These are phyloP conservation scores for Adiantum capillusveneris DNA, from an alignment of 75 land plant genomes.

Conservation along the genomic window DNA sequence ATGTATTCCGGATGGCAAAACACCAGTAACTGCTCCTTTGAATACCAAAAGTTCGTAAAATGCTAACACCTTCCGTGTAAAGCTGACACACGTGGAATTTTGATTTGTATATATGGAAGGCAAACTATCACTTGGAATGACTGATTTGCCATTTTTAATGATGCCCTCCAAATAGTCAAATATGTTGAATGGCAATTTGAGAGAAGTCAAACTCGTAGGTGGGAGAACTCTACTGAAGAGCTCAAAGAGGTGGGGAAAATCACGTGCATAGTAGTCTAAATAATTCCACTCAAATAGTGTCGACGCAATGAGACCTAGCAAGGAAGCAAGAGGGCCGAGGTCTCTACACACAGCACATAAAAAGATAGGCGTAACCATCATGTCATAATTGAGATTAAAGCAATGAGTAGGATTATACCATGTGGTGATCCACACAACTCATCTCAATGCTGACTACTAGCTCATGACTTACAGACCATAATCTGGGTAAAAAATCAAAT, in stretches of 20 bases:
- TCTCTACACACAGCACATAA: conserved; percentile 35
- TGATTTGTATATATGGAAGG: conserved; percentile 44
- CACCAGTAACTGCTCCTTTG: conserved; percentile 29
- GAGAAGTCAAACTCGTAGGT: background rate
- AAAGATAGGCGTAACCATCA: background rate
- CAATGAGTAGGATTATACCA: too few species aligned
- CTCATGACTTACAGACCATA: too few species aligned
- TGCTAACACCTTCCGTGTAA: conserved; percentile 73
- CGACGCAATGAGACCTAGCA: conserved; percentile 50
- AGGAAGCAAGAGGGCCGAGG: conserved; percentile 37
- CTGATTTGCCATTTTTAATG: conserved; percentile 36
- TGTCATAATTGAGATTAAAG: too few species aligned
- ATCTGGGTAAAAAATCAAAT: background rate
- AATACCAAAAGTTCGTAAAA: conserved; percentile 74
- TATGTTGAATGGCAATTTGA: conserved; percentile 50
- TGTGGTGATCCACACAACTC: too few species aligned
- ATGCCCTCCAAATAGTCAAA: conserved; percentile 71
- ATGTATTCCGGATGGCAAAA: conserved; percentile 57
- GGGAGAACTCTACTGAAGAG: conserved; percentile 3
- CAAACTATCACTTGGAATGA: conserved; percentile 27
- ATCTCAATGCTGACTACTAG: too few species aligned
- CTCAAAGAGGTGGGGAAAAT: conserved; percentile 57
- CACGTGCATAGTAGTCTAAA: conserved; percentile 85
- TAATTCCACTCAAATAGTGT: conserved; percentile 52
- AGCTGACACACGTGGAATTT: conserved; percentile 44